A percentile compares a stretch with the other conserved stretches of the same genome.
phyloP scores from a whole-genome alignment of 2,329 filamentous ascomycete genomes.

The Didymosphaeria variabile region DNA sequence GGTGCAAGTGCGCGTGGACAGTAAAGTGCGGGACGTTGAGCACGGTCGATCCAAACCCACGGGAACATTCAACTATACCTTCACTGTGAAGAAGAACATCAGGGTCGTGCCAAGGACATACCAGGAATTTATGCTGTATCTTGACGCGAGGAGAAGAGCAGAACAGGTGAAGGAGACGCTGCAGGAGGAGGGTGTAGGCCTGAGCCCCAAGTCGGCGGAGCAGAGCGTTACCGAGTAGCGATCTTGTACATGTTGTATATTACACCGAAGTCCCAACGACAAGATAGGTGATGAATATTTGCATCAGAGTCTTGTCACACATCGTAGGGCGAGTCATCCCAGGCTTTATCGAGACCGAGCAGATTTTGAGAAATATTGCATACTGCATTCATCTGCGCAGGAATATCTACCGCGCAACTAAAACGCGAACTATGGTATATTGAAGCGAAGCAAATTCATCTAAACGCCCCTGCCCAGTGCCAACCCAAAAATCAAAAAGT shows the following conservation, averaged over 20 bases:
- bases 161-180: slow-evolving; percentile 56
- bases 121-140: slow-evolving; percentile 71
- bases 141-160: slow-evolving; percentile 67
- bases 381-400: slow-evolving; percentile 12
- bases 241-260: not conserved
- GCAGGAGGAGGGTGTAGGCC: slow-evolving; percentile 35
- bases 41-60: slow-evolving; percentile 73
- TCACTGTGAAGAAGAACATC: slow-evolving; percentile 69
- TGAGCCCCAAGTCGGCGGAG: slow-evolving; percentile 43
- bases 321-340: not conserved
- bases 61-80: slow-evolving; percentile 80
- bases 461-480: not conserved
- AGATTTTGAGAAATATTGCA: slow-evolving; percentile 5
- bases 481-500: not conserved
- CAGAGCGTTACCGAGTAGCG: slow-evolving; percentile 48
- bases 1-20: slow-evolving; percentile 75
- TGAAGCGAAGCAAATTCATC: not conserved
- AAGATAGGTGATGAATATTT: not conserved
- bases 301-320: not conserved
- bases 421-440: slow-evolving; percentile 8
- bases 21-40: slow-evolving; percentile 76
- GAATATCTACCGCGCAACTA: slow-evolving; percentile 19
- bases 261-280: not conserved
- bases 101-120: slow-evolving; percentile 72
- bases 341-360: not conserved